Conservation (phyloP, 2,329 filamentous ascomycete genomes). For the Trematosphaeria pertusa region DNA sequence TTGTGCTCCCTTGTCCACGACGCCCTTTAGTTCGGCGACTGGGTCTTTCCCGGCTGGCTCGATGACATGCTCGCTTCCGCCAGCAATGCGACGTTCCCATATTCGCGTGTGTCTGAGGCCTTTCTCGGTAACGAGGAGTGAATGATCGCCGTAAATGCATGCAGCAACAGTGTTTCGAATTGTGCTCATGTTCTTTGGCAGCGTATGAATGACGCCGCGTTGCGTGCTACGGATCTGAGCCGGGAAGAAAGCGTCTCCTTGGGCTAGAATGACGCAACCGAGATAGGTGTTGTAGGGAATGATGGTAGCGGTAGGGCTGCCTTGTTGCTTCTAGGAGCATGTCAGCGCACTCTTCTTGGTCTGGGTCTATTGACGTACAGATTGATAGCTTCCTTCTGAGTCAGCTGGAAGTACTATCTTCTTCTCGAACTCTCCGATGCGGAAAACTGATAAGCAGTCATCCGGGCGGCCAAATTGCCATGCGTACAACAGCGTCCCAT, state of each 20-base stretch:
- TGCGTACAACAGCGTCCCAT: conserved; percentile 7
- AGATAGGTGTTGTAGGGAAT: conserved; percentile 8
- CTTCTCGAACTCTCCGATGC: neutral
- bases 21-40: conserved; percentile 2
- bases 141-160: conserved; percentile 8
- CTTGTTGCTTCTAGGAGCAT: conserved; percentile 1
- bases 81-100: conserved; percentile 2
- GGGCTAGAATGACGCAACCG: conserved; percentile 3
- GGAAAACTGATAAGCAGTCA: conserved; percentile 6
- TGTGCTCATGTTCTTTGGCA: neutral
- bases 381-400: conserved; percentile 5
- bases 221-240: conserved; percentile 5
- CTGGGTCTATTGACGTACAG: neutral
- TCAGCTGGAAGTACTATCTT: neutral
- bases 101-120: conserved; percentile 1
- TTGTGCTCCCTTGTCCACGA: neutral
- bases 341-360: neutral
- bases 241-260: conserved; percentile 4
- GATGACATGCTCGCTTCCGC: conserved; percentile 1
- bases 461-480: conserved; percentile 8
- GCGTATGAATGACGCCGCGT: conserved; percentile 1
- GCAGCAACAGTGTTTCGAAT: conserved; percentile 2
- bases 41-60: neutral
- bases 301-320: neutral
- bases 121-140: conserved; percentile 1